Conservation (phyloP, 2,329 filamentous ascomycete species). For the Trichophyton schoenleinii region DNA sequence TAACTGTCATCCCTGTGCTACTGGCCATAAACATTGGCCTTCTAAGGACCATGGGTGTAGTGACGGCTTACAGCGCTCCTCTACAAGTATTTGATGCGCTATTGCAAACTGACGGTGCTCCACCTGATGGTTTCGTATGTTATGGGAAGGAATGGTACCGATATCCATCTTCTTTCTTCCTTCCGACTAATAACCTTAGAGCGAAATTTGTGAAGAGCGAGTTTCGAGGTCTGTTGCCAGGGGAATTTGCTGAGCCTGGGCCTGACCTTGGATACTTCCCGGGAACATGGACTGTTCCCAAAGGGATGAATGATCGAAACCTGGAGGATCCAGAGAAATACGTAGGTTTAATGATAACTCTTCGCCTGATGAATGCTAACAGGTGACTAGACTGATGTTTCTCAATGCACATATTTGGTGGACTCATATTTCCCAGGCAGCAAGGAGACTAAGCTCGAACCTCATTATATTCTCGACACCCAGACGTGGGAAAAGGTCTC, state of each 20-base stretch:
- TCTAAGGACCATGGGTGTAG: slow-evolving; percentile 61
- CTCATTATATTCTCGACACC: slow-evolving; percentile 62
- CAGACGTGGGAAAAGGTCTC: slow-evolving; percentile 65
- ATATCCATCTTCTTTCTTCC: slow-evolving; percentile 83
- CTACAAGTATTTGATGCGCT: slow-evolving; percentile 47
- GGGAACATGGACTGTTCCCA: slow-evolving; percentile 70
- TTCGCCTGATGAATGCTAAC: slow-evolving; percentile 10
- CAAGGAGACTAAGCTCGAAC: slow-evolving; percentile 55
- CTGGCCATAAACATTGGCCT: slow-evolving; percentile 54
- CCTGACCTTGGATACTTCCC: slow-evolving; percentile 60
- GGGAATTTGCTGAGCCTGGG: slow-evolving; percentile 69
- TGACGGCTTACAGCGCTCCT: slow-evolving; percentile 73
- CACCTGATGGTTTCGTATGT: slow-evolving; percentile 60
- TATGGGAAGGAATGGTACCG: slow-evolving; percentile 97
- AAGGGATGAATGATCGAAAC: slow-evolving; percentile 86
- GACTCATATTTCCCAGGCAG: slow-evolving; percentile 66
- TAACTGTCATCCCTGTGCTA: slow-evolving; percentile 49
- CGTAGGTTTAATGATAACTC: slow-evolving; percentile 27
- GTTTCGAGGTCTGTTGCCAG: slow-evolving; percentile 77
- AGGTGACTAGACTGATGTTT: slow-evolving; percentile 49
- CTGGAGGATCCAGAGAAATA: slow-evolving; percentile 80
- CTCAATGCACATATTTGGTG: slow-evolving; percentile 68
- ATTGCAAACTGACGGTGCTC: slow-evolving; percentile 40
- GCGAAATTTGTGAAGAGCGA: slow-evolving; percentile 86
- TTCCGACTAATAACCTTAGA: slow-evolving; percentile 67